phyloP scores from a whole-genome alignment of 1,139 yeast species.

The Suhomyces yuchorum region DNA sequence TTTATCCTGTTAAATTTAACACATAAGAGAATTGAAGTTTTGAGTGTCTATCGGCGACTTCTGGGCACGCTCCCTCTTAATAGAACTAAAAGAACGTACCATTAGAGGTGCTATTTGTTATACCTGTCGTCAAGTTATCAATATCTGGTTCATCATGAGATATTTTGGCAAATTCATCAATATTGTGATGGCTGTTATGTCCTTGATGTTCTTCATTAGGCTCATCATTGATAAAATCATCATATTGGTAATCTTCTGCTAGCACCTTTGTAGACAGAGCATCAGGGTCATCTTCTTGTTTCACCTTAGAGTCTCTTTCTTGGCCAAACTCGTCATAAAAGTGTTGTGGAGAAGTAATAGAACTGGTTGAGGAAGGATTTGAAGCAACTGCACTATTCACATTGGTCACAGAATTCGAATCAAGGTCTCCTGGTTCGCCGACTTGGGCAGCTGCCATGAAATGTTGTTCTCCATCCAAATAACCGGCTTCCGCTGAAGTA shows the following conservation, averaged over 20 bases:
- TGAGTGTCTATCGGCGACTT: constrained; percentile 2
- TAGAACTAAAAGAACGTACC: constrained; percentile 18
- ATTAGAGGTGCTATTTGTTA: constrained; percentile 24
- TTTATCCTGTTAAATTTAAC: constrained; percentile 9
- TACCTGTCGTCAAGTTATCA: constrained; percentile 37
- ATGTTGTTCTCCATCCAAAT: constrained; percentile 5
- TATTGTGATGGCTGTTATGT: constrained; percentile 15
- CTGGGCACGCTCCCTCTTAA: background rate
- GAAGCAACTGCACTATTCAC: constrained; percentile 15
- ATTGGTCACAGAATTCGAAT: constrained; percentile 14
- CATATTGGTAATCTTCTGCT: constrained; percentile 30
- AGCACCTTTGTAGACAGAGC: constrained; percentile 5
- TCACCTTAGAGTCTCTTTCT: constrained; percentile 4
- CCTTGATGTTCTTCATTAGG: constrained; percentile 14
- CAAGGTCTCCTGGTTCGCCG: constrained; percentile 9
- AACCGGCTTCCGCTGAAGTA: constrained; percentile 1
- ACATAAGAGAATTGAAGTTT: constrained; percentile 12
- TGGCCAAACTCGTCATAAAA: constrained; percentile 12
- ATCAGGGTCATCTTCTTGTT: constrained; percentile 8
- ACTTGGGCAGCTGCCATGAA: constrained; percentile 1
- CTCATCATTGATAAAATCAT: constrained; percentile 31
- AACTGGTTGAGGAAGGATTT: constrained; percentile 13
- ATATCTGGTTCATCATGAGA: constrained; percentile 35
- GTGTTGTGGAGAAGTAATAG: constrained; percentile 13
- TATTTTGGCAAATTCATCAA: constrained; percentile 33